These are phyloP conservation scores for Acacia concinna DNA, from an alignment of 331 rosid species.

Conservation along the genomic window DNA sequence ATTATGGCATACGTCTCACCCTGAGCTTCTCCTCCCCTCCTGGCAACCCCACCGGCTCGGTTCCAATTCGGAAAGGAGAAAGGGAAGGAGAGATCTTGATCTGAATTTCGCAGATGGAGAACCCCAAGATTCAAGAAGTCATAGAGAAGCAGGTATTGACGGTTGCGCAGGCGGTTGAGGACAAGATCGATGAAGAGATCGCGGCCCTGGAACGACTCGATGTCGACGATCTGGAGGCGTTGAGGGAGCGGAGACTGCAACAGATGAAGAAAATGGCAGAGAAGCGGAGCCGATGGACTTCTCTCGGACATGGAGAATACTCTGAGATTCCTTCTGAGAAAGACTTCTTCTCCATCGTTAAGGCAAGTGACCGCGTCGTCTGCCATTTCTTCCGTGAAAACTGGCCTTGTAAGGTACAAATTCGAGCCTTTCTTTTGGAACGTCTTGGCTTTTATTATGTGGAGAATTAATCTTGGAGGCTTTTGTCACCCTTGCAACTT, in stretches of 20 bases:
- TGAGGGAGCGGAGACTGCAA: constrained; percentile 84
- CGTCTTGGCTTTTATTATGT: background rate
- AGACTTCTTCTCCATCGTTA: constrained; percentile 89
- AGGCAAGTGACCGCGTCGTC: constrained; percentile 96
- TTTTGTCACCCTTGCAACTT: background rate
- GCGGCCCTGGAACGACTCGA: constrained; percentile 84
- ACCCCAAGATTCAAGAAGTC: constrained; percentile 65
- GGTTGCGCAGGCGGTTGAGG: constrained; percentile 87
- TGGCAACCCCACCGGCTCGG: background rate
- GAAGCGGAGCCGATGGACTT: constrained; percentile 91
- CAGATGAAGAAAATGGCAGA: constrained; percentile 99
- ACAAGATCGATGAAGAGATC: constrained; percentile 87
- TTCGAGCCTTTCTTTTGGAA: background rate
- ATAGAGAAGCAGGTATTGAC: constrained; percentile 83
- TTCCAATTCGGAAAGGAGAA: background rate
- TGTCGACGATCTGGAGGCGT: constrained; percentile 70
- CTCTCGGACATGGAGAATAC: constrained; percentile 87
- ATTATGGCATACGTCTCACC: background rate
- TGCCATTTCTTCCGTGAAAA: constrained; percentile 97
- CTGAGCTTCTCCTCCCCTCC: background rate
- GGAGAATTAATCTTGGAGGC: background rate
- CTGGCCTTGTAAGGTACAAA: constrained; percentile 93
- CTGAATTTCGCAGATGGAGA: constrained; percentile 49
- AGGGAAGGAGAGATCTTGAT: background rate
- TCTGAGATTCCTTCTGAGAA: constrained; percentile 79